phyloP scores from a whole-genome alignment of 495 filamentous ascomycete genomes.

The Entonaema liquescens region DNA sequence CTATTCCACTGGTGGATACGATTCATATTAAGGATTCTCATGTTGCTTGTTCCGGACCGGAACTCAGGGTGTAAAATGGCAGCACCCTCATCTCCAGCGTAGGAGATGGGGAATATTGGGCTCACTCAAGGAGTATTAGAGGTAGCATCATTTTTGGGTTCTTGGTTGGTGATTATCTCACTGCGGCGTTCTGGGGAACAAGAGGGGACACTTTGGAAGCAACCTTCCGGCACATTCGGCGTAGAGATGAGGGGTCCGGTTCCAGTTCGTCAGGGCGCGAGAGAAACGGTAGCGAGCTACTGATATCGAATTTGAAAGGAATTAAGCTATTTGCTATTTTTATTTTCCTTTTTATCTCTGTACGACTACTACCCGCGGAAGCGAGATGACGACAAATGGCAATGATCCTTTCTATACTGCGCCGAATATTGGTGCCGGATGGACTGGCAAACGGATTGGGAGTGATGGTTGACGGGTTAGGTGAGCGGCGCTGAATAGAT shows the following conservation, averaged over 20 bases:
- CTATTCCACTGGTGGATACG: conserved; percentile 42
- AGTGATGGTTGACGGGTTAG: neutral
- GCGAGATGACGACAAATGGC: conserved; percentile 11
- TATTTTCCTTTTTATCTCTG: conserved; percentile 9
- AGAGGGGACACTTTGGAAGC: conserved; percentile 20
- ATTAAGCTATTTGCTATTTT: neutral
- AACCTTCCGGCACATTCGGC: conserved; percentile 33
- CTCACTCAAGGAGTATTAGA: conserved; percentile 36
- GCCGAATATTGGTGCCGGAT: conserved; percentile 3
- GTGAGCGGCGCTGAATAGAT: conserved; percentile 6
- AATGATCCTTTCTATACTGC: neutral
- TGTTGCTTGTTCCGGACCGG: conserved; percentile 36
- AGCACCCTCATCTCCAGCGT: conserved; percentile 1
- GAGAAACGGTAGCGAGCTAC: conserved; percentile 31
- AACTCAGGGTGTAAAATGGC: conserved; percentile 37
- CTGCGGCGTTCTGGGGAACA: conserved; percentile 39
- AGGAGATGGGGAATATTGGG: conserved; percentile 18
- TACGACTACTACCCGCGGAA: conserved; percentile 35
- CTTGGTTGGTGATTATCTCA: conserved; percentile 15
- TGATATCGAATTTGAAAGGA: conserved; percentile 18
- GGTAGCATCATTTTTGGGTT: conserved; percentile 33
- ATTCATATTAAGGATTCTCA: conserved; percentile 43
- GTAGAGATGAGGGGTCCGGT: conserved; percentile 12
- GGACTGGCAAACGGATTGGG: neutral
- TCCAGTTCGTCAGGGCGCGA: conserved; percentile 15